Base-by-base conservation (phyloP, 805 yeast species). In the Wickerhamomyces chambardii region DNA sequence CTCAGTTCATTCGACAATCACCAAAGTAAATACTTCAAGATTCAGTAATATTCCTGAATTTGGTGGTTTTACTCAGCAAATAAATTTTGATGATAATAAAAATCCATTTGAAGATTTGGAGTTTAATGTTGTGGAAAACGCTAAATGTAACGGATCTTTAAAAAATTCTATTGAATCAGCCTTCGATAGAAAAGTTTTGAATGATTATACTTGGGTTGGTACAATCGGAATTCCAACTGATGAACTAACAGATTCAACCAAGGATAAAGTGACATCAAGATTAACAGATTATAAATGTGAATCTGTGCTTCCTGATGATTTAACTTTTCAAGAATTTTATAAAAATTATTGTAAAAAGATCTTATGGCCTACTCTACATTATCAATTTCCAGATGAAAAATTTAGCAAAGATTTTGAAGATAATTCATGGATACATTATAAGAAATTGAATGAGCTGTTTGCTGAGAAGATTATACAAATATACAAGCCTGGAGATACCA, bases 361-460 rank as follows among this genome's bases (percentile, higher is more conserved):
- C 28, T 63, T 92, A 41, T 92, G 97, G 97, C 98, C 98, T 24
- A 85, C 96, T 2, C 69, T 92, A 43, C 84, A 77, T 36, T 92
- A 92, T 54, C 96, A 90, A 56, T 84, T 90, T 28, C 97, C 97
- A 0, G 97, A 92, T 56, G 80, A 89, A 51, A 94, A 96, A 34
- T 84, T 83, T 46, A 79, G 95, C 2, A 87, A 87, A 56, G 95
- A 95, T 0, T 92, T 90, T 58, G 96, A 90, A 57, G 96, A 85
- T 45, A 94, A 87, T 53, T 85, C 96, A 1, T 90, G 97, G 95
- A 76, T 76, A 18, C 79, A 81, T 51, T 90, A 90, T 56, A 75
- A 74, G 44, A 59, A 66, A 2, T 67, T 90, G 42, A 92, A 92
- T 50, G 85, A 79, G 54, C 56, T 72, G 31, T 71, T 89, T 49